Evolutionary conservation across 805 yeast genomes (phyloP).

Genomic region (Debaryomyces tyrocola): DNA sequence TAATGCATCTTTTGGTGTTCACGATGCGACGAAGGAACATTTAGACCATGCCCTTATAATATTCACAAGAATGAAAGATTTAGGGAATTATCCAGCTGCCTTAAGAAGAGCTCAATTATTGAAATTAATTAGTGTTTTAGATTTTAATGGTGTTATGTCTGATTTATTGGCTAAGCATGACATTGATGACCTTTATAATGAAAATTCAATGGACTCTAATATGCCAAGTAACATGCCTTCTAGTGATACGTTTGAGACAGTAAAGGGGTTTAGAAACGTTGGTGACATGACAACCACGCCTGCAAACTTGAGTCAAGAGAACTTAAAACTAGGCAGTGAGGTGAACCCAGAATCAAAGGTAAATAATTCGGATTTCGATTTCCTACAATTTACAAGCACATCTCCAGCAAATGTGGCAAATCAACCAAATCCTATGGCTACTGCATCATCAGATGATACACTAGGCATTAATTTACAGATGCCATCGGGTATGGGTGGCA

Average conservation of each 20-base stretch:
- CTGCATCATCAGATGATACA: slow-evolving; percentile 17
- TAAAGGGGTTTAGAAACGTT: slow-evolving; percentile 5
- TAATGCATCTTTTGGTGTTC: slow-evolving; percentile 80
- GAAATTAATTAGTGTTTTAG: slow-evolving; percentile 62
- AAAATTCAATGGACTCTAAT: background rate
- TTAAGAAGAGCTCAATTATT: slow-evolving; percentile 69
- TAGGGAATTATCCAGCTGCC: slow-evolving; percentile 82
- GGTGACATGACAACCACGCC: background rate
- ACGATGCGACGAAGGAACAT: slow-evolving; percentile 70
- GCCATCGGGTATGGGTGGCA: slow-evolving; percentile 9
- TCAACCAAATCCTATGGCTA: background rate
- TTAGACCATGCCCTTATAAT: slow-evolving; percentile 69
- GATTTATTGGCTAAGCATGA: slow-evolving; percentile 58
- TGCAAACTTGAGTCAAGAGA: slow-evolving; percentile 1
- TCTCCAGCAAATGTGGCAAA: background rate
- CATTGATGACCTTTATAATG: slow-evolving; percentile 33
- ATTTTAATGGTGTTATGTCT: slow-evolving; percentile 65
- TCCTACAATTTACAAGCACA: slow-evolving; percentile 18
- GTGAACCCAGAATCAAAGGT: slow-evolving; percentile 10
- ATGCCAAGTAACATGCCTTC: background rate
- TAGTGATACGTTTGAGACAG: slow-evolving; percentile 1
- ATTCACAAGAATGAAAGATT: slow-evolving; percentile 71
- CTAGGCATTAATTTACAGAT: slow-evolving; percentile 15
- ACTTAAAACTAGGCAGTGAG: slow-evolving; percentile 13
- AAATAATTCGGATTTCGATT: slow-evolving; percentile 18